Evolutionary conservation across 2,329 filamentous ascomycete genomes (phyloP), one percentile per base, ranked within the genome.

Genomic region (Ceratocystis lukuohia): DNA sequence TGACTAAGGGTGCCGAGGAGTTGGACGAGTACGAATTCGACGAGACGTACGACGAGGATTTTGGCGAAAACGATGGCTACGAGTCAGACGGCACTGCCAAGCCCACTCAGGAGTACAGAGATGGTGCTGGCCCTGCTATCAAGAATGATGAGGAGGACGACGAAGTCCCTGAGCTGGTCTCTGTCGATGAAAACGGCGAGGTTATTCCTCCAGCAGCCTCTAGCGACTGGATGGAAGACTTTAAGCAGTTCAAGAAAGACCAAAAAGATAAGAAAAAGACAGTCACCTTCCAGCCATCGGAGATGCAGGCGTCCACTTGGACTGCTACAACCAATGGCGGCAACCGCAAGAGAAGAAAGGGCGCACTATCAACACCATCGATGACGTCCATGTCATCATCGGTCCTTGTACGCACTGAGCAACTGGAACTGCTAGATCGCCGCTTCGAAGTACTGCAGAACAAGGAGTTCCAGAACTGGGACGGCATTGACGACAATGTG

Each of bases 341-440:
- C 12, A 85, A 89, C 64, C 83, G 82, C 69, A 97, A 97, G 86
- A 96, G 96, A 83, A 86, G 93, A 73, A 97, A 96, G 80, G 93
- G 92, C 59, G 93, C 94, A 1, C 78, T 95, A 74, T 97, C 93
- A 2, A 90, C 88, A 70, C 88, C 89, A 0, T 94, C 91, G 0
- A 86, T 84, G 67, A 96, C 94, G 76, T 94, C 89, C 64, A 96
- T 96, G 92, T 91, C 89, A 0, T 95, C 89, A 0, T 95, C 91
- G 0, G 88, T 91, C 0, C 80, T 96, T 20, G 86, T 90, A 64
- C 85, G 94, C 66, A 99, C 92, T 1, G 93, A 96, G 72, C 90
- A 91, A 53, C 83, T 95, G 68, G 86, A 86, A 0, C 82, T 95
- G 0, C 80, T 99, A 5, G 95, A 99, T 74, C 88, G 88, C 61